Conservation (phyloP, 176 grass and related monocot genomes). For the Avena sativa region DNA sequence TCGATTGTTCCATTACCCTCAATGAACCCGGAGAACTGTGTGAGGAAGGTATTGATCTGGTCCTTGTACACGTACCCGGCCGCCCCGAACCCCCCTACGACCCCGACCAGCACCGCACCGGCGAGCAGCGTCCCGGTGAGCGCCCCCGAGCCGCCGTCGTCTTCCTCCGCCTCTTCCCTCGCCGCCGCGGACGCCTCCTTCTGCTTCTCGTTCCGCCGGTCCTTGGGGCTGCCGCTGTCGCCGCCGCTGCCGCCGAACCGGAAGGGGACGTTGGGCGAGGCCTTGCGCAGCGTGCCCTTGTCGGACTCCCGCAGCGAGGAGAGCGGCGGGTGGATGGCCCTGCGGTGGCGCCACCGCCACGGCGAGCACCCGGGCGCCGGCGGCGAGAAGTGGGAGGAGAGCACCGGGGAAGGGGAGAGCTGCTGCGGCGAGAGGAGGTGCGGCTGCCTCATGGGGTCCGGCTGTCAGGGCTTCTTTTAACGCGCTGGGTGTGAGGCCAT, state of each 20-base stretch:
- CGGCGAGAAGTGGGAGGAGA: constrained; percentile 56
- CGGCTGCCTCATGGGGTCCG: constrained; percentile 64
- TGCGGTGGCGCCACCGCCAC: constrained; percentile 39
- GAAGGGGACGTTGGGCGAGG: constrained; percentile 75
- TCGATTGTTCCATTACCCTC: constrained; percentile 61
- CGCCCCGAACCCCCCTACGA: constrained; percentile 90
- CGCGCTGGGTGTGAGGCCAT: constrained; percentile 42
- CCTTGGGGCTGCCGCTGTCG: constrained; percentile 39
- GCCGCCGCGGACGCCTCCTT: neutral
- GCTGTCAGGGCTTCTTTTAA: constrained; percentile 33
- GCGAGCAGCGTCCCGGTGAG: constrained; percentile 85
- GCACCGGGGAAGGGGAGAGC: constrained; percentile 40
- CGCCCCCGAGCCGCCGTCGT: constrained; percentile 37
- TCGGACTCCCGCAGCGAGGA: constrained; percentile 77
- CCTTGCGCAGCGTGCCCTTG: constrained; percentile 80
- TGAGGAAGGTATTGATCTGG: constrained; percentile 91
- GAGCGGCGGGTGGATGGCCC: constrained; percentile 57
- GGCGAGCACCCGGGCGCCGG: constrained; percentile 46
- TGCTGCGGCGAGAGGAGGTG: constrained; percentile 58
- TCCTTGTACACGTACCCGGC: constrained; percentile 95
- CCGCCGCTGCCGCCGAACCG: constrained; percentile 55
- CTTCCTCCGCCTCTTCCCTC: constrained; percentile 31
- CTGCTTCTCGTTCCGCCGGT: constrained; percentile 29
- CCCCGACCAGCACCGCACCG: constrained; percentile 71
- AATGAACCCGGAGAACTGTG: constrained; percentile 90